Evolutionary conservation across 352 stramenopile genomes (phyloP), one percentile per base, ranked within the genome.

Genomic region (Phytophthora melonis): DNA sequence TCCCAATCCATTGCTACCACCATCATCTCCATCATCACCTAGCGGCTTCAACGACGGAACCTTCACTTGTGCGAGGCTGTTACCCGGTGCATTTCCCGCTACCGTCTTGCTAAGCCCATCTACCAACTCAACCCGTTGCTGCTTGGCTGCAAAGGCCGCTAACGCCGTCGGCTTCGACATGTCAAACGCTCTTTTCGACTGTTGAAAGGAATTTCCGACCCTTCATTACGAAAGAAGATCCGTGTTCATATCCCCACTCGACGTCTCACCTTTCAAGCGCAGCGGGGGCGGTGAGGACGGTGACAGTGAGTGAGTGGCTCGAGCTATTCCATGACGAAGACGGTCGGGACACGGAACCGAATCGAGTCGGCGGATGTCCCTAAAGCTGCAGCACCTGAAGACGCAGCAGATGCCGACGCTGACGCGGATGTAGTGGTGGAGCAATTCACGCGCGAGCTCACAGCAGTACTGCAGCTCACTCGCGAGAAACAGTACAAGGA

Each of bases 371-470:
- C 36, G 4, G 59, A 36, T 62, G 25, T 23, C 36, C 1, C 27
- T 7, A 67, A 71, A 74, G 36, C 55, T 18, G 49, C 58, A 8
- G 30, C 30, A 39, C 21, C 64, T 8, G 27, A 56, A 41, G 50
- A 55, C n/a, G 57, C 23, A 32, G 50, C 52, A 25, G 5, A 34
- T 9, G 30, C 30, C 30, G 30, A 34, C 7, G 30, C 16, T 5
- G 45, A 65, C 3, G 43, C 57, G 2, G 59, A 81, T 49, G 76
- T 80, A 27, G 66, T 93, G 5, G 58, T 80, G 52, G 77, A 88
- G 13, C 84, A 90, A 27, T 88, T 90, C 68, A 69, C 74, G 41
- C 84, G 86, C 36, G 83, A 93, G 39, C 76, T 93, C 53, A 34
- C 64, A 9, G 61, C 70, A 1, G 32, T 89, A 5, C 39, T 90